Evolutionary conservation across 164 flowering plant genomes (phyloP), one percentile per base, ranked within the genome.

Genomic region (Liquidambar formosana): DNA sequence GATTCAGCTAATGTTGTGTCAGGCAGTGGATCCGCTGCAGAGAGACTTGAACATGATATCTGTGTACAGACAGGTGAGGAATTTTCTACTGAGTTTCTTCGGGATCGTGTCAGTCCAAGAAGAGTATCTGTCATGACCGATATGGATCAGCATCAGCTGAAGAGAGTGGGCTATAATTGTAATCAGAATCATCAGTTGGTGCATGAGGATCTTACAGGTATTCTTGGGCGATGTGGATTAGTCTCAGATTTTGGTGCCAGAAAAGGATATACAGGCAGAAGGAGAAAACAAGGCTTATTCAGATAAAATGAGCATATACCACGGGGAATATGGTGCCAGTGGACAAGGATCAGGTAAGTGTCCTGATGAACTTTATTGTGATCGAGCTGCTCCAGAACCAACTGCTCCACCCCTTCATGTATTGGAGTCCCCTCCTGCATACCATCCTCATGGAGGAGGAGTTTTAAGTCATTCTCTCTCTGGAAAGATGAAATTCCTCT

Each of bases 51-150:
- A 61, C 72, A 74, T 46, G 79, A 86, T 71, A 63, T 88, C 26
- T 90, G 88, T 69, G 64, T 77, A 67, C 93, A 86, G 81, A 90
- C 92, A 1, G 98, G 95, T 26, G 98, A 93, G 81, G 95, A 88
- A 66, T 93, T 93, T 71, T 84, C 92, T 16, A 2, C 74, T n/a
- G 84, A 84, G 68, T 89, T 90, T 75, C 69, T 84, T 51, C 76
- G 85, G 64, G 88, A 89, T 66, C 83, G 85, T 63, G 72, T 60
- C 28, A 52, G 71, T 67, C 18, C 77, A 28, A 78, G 80, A 64
- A 78, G 73, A 49, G 68, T 58, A 23, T 52, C 82, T 1, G 61
- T 52, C 5, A 67, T 72, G 57, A 52, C 62, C 52, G 83, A 77
- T 68, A 62, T 54, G 26, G 77, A 74, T 57, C 73, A 49, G 28